phyloP scores from a whole-genome alignment of 2,329 filamentous ascomycete genomes.

The Neopestalotiopsis clavispora region DNA sequence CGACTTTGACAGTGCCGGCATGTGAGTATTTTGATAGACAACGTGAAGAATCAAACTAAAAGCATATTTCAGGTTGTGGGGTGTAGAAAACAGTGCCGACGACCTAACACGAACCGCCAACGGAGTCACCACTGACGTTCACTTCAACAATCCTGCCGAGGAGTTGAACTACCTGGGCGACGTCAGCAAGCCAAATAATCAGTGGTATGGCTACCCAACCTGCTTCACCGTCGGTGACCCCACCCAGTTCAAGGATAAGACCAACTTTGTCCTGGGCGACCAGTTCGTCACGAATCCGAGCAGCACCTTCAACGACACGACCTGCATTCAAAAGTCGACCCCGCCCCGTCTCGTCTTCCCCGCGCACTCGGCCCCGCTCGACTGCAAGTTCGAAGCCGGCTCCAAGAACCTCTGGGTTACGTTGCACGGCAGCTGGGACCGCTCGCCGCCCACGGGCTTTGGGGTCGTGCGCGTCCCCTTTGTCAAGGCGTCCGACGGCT shows the following conservation, averaged over 20 bases:
- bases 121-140: constrained; percentile 47
- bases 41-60: constrained; percentile 26
- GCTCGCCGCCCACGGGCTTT: constrained; percentile 40
- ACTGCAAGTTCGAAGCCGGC: constrained; percentile 64
- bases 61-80: constrained; percentile 38
- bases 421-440: constrained; percentile 64
- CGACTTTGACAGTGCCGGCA: constrained; percentile 45
- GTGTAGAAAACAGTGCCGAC: constrained; percentile 69
- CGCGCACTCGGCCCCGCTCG: constrained; percentile 67
- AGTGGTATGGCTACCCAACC: constrained; percentile 67
- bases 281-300: constrained; percentile 37
- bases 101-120: constrained; percentile 55
- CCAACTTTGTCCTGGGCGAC: constrained; percentile 35
- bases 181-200: constrained; percentile 50
- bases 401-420: constrained; percentile 62
- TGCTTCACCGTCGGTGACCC: constrained; percentile 45
- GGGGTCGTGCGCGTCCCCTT: constrained; percentile 42
- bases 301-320: constrained; percentile 31
- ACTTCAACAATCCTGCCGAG: constrained; percentile 67
- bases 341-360: constrained; percentile 53
- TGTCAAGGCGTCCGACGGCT: constrained; percentile 31
- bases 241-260: constrained; percentile 36
- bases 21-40: neutral
- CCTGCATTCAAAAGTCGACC: constrained; percentile 26
- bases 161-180: constrained; percentile 69